These are phyloP conservation scores for Hericium erinaceus DNA, from an alignment of 768 basidiomycete genomes.

Conservation along the genomic window DNA sequence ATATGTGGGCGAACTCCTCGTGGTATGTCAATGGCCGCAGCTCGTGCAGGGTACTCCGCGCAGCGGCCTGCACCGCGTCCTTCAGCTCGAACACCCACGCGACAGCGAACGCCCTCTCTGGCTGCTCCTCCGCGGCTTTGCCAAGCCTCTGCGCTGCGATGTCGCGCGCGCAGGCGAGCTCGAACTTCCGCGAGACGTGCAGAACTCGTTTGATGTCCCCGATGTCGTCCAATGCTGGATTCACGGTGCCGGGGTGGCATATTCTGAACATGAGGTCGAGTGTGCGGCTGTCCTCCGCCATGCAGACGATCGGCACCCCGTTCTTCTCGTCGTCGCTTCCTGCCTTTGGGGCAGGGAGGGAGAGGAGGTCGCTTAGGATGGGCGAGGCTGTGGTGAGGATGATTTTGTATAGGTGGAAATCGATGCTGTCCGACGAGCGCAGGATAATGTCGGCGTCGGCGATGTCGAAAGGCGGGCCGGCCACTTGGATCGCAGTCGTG, in stretches of 20 bases:
- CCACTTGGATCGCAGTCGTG: no score
- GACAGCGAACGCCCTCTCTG: neutral
- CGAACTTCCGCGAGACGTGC: neutral
- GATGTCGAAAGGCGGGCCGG: no score
- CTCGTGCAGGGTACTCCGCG: neutral
- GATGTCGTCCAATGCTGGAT: neutral
- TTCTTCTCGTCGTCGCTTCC: neutral
- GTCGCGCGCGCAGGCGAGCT: neutral
- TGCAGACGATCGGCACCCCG: neutral
- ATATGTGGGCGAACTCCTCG: no score
- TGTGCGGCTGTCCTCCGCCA: neutral
- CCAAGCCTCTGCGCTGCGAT: neutral
- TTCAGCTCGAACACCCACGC: neutral
- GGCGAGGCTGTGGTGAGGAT: neutral
- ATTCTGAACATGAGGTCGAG: neutral
- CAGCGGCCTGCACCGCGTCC: neutral
- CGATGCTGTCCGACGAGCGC: neutral
- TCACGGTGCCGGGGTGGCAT: neutral
- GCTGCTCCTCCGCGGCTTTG: neutral
- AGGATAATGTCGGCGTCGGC: neutral
- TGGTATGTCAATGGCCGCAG: no score
- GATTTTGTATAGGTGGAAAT: neutral
- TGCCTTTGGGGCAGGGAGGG: neutral
- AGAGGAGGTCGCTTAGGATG: neutral
- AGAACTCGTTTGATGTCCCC: neutral